phyloP scores from a whole-genome alignment of 768 basidiomycete genomes.

The Clavulina sp. region DNA sequence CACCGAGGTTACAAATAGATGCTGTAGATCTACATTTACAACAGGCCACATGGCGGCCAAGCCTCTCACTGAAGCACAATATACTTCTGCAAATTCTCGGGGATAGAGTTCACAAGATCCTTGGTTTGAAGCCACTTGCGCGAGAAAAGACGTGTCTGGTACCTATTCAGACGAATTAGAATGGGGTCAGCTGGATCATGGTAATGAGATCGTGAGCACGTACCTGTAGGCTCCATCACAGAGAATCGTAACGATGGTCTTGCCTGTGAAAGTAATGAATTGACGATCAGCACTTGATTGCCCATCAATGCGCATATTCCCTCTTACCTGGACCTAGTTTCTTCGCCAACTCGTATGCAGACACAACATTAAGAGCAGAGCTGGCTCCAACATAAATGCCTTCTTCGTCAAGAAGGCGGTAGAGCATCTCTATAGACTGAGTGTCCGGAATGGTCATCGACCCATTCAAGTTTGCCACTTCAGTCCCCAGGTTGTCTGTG shows the following conservation, averaged over 20 bases:
- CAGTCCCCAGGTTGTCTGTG: slow-evolving; percentile 75
- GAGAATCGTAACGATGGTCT: slow-evolving; percentile 72
- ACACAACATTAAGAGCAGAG: slow-evolving; percentile 86
- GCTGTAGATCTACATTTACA: no score
- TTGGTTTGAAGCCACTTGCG: slow-evolving; percentile 80
- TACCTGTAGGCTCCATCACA: slow-evolving; percentile 92
- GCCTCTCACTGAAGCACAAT: slow-evolving; percentile 50
- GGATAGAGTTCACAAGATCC: slow-evolving; percentile 59
- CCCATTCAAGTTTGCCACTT: slow-evolving; percentile 61
- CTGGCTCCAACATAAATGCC: slow-evolving; percentile 92
- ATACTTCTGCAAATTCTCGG: slow-evolving; percentile 74
- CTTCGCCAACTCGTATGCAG: slow-evolving; percentile 73
- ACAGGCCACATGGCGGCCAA: background rate
- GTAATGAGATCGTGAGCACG: slow-evolving; percentile 11
- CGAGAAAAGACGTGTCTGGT: slow-evolving; percentile 91
- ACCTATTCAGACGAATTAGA: slow-evolving; percentile 16
- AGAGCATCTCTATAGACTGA: slow-evolving; percentile 85
- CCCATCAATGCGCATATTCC: slow-evolving; percentile 2
- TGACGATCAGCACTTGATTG: background rate
- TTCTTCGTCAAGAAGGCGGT: slow-evolving; percentile 78
- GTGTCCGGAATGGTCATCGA: slow-evolving; percentile 76
- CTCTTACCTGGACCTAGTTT: slow-evolving; percentile 72
- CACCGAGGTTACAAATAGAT: no score
- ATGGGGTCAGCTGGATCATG: background rate
- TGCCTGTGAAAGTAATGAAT: slow-evolving; percentile 32